Percentiles rank a stretch among this genome's conserved stretches.
phyloP scores from a whole-genome alignment of 345 rosid genomes.

The Streptanthus diversifolius region DNA sequence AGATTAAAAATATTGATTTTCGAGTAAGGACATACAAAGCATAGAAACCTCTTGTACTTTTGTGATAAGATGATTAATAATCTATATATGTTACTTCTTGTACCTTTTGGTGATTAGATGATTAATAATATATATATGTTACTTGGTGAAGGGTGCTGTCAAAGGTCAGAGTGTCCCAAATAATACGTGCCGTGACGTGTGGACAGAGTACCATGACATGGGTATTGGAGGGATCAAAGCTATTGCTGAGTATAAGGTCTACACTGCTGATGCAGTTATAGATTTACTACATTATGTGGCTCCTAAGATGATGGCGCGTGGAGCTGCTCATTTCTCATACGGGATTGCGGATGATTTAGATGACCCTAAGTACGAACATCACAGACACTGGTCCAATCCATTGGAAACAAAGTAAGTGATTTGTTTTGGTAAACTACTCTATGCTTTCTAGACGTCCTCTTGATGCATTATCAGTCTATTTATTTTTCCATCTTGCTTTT shows the following conservation, averaged over 20 bases:
- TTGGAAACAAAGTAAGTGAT: conserved; percentile 78
- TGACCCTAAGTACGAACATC: conserved; percentile 73
- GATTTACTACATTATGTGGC: conserved; percentile 83
- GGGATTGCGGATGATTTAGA: conserved; percentile 93
- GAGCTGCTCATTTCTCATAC: conserved; percentile 78
- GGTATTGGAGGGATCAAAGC: conserved; percentile 79
- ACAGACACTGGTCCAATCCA: conserved; percentile 94
- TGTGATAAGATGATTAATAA: not conserved
- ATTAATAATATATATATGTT: not conserved
- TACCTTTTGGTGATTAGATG: not conserved
- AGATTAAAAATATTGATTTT: conserved; percentile 71
- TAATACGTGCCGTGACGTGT: conserved; percentile 68
- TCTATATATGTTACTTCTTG: not conserved
- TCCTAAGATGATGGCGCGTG: conserved; percentile 94
- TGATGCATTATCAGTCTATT: not conserved
- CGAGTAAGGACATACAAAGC: conserved; percentile 48
- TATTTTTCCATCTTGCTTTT: not conserved
- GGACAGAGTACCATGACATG: conserved; percentile 98
- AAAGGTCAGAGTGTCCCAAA: conserved; percentile 68
- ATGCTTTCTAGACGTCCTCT: not conserved
- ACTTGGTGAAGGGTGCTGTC: conserved; percentile 63
- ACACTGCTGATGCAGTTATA: conserved; percentile 63
- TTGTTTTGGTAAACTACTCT: conserved; percentile 5
- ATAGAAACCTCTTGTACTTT: not conserved
- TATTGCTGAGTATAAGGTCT: conserved; percentile 71